Evolutionary conservation across 345 rosid species (phyloP).

Genomic region (Citrus sinensis): DNA sequence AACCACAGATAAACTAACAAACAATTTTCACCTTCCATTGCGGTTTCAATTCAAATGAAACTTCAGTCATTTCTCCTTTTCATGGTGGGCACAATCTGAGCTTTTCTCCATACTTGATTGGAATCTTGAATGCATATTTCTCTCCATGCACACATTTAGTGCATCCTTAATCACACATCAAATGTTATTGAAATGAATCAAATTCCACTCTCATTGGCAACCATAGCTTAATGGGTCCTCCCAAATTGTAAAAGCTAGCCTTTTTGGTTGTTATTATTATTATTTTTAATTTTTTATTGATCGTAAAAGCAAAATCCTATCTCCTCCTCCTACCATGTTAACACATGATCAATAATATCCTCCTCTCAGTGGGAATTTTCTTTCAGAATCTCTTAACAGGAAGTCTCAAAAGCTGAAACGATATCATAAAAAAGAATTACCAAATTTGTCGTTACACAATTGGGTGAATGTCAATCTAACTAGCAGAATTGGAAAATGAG

Average conservation of each 20-base stretch:
- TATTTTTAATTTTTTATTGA: not conserved
- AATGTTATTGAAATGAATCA: not conserved
- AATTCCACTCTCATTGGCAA: not conserved
- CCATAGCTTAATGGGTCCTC: not conserved
- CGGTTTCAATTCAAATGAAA: not conserved
- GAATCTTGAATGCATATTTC: not conserved
- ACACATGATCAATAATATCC: not conserved
- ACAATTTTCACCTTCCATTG: not conserved
- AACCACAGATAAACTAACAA: no score
- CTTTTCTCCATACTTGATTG: not conserved
- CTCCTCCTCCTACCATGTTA: not conserved
- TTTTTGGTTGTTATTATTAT: not conserved
- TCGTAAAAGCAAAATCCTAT: not conserved
- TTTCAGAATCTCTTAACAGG: conserved; percentile 9
- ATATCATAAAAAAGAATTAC: not conserved
- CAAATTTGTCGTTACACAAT: conserved; percentile 11
- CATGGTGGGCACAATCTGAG: not conserved
- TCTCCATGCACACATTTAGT: not conserved
- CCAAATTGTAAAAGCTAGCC: not conserved
- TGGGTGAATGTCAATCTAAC: conserved; percentile 7
- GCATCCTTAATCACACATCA: conserved; percentile 6
- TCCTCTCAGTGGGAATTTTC: not conserved
- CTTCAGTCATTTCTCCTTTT: not conserved
- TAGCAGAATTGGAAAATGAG: conserved; percentile 11
- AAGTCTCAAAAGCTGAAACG: conserved; percentile 10